Conservation (phyloP, 1,284 basidiomycete species). For the Ceratobasidium sp. region DNA sequence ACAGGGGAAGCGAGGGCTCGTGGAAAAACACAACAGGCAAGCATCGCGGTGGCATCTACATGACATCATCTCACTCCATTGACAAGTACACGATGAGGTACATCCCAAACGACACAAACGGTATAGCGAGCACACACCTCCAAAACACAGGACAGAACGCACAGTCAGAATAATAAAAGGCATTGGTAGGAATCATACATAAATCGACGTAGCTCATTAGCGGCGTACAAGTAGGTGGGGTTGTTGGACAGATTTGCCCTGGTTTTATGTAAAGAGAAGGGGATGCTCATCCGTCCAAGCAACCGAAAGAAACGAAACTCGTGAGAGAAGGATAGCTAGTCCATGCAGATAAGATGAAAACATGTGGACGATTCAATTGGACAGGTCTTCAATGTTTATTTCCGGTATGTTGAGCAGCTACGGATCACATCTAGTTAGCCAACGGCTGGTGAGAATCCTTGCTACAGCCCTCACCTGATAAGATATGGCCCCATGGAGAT, state of each 20-base stretch:
- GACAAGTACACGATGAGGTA: constrained; percentile 33
- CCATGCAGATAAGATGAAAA: constrained; percentile 29
- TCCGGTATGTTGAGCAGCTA: constrained; percentile 39
- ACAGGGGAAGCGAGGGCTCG: not conserved
- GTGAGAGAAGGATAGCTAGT: not conserved
- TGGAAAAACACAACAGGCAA: not conserved
- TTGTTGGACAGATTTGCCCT: constrained; percentile 17
- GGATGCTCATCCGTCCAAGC: not conserved
- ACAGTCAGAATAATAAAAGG: constrained; percentile 23
- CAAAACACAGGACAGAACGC: constrained; percentile 7
- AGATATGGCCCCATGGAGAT: constrained; percentile 42
- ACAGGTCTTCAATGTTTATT: constrained; percentile 18
- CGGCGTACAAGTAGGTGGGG: constrained; percentile 28
- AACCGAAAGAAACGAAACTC: constrained; percentile 28
- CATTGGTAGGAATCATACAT: constrained; percentile 14
- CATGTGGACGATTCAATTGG: constrained; percentile 27
- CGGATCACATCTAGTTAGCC: not conserved
- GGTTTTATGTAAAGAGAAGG: constrained; percentile 31
- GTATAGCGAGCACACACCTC: constrained; percentile 16
- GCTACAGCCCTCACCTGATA: constrained; percentile 38
- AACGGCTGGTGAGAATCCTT: not conserved
- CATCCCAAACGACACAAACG: constrained; percentile 22
- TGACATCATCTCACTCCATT: constrained; percentile 26
- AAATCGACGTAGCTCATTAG: constrained; percentile 24
- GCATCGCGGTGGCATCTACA: not conserved